Evolutionary conservation across 352 stramenopile species (phyloP).

Genomic region (Pythium monospermum): DNA sequence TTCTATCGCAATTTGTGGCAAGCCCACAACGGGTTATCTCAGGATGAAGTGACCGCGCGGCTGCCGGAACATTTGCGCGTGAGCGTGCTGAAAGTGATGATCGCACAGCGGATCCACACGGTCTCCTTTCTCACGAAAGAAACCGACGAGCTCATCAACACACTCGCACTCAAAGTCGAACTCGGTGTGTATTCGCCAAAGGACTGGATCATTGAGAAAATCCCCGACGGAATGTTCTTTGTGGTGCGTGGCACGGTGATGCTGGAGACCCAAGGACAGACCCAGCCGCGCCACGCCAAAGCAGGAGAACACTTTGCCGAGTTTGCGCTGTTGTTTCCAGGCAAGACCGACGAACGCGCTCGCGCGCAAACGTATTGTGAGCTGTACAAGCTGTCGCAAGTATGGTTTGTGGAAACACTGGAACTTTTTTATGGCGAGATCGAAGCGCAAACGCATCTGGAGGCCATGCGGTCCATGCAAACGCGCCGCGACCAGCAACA

Average conservation of each 20-base stretch:
- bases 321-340: conserved; percentile 36
- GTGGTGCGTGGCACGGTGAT: conserved; percentile 49
- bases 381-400: conserved; percentile 62
- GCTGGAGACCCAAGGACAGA: conserved; percentile 25
- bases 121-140: conserved; percentile 61
- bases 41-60: conserved; percentile 38
- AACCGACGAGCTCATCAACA: conserved; percentile 69
- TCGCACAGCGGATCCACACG: conserved; percentile 51
- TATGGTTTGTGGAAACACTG: conserved; percentile 45
- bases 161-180: conserved; percentile 42
- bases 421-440: conserved; percentile 46
- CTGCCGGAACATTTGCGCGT: conserved; percentile 58
- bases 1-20: conserved; percentile 65
- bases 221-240: conserved; percentile 63
- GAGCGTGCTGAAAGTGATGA: conserved; percentile 46
- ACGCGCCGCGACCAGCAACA: conserved; percentile 55
- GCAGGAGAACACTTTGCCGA: conserved; percentile 56
- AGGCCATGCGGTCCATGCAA: conserved; percentile 53
- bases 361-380: conserved; percentile 67
- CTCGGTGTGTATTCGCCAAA: conserved; percentile 54
- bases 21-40: conserved; percentile 39
- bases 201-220: conserved; percentile 70
- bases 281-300: conserved; percentile 31
- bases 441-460: conserved; percentile 23
- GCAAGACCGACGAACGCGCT: conserved; percentile 41